Percentiles rank a stretch among this genome's conserved stretches.
These are phyloP conservation scores for Coelastrella sp. DNA, from an alignment of 139 green algal genomes.

Conservation along the genomic window DNA sequence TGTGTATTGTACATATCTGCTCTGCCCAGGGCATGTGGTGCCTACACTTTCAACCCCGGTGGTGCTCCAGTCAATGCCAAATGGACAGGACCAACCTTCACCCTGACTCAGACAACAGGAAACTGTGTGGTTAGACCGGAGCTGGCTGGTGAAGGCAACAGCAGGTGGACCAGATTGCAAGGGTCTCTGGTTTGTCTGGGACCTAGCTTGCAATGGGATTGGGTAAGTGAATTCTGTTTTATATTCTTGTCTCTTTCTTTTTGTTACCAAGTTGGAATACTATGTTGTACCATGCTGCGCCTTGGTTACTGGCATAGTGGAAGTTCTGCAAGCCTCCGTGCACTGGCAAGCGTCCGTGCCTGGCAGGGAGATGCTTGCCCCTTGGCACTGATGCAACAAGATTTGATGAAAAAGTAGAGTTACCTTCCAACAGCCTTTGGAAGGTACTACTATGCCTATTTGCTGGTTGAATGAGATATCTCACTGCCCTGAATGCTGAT, in stretches of 20 bases:
- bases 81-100: slow-evolving; percentile 17
- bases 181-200: slow-evolving; percentile 16
- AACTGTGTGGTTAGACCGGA: not conserved
- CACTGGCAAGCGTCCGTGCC: too few species aligned
- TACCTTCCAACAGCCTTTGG: not conserved
- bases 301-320: too few species aligned
- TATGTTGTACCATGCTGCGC: not conserved
- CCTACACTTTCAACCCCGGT: slow-evolving; percentile 35
- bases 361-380: too few species aligned
- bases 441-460: not conserved
- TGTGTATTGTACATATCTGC: not conserved
- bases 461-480: not conserved
- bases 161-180: slow-evolving; percentile 17
- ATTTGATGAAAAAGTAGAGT: too few species aligned
- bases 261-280: not conserved
- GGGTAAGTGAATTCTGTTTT: too few species aligned
- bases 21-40: slow-evolving; percentile 20
- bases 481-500: not conserved
- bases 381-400: too few species aligned
- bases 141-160: slow-evolving; percentile 12
- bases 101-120: slow-evolving; percentile 26
- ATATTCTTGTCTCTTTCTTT: too few species aligned
- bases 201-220: not conserved
- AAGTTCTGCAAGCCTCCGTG: too few species aligned
- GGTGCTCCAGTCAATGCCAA: slow-evolving; percentile 21